Evolutionary conservation across 2,329 filamentous ascomycete species (phyloP), one percentile per base, ranked within the genome.

Genomic region (Fusarium sp.): DNA sequence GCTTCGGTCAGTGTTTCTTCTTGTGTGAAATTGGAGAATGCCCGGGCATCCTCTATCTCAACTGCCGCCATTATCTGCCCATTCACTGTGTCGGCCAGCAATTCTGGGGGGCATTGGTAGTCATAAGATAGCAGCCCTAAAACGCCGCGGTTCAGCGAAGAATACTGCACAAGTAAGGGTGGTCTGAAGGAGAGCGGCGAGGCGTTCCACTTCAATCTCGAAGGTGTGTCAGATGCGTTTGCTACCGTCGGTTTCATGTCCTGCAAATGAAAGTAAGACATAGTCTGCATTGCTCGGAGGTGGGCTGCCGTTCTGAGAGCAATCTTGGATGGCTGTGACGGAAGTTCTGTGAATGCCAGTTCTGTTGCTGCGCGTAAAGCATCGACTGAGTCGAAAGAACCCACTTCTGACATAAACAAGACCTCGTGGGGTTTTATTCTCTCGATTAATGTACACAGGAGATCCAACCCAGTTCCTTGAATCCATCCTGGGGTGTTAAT

Each of bases 401-500:
- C 90, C 10, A 89, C 85, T 54, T 88, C 83, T 3, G 89, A 91
- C 83, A 94, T 87, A 78, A 93, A 91, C 21, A 94, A 78, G 4
- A 93, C 83, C 61, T 91, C 86, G 1, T 86, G 86, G 2, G 90
- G 88, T 27, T 82, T 82, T 9, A 89, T 78, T 18, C 79, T 81
- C 7, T 78, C 70, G 34, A 91, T 84, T 7, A 94, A 78, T 13
- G 87, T 83, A 8, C 84, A 80, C 1, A 94, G 79, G 0, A 93
- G 81, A 68, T 90, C 88, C 0, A 93, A 83, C 0, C 92, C 91
- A 0, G 90, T 89, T 1, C 91, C 90, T 62, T 90, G 87, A 25
- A 93, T 86, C 89, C 91, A 93, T 4, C 91, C 91, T 2, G 91
- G 88, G 0, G 90, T 92, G 75, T 95, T 94, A 73, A 95, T 84